These are phyloP conservation scores for Diaporthe ilicicola DNA, from an alignment of 2,329 filamentous ascomycete genomes.

Conservation along the genomic window DNA sequence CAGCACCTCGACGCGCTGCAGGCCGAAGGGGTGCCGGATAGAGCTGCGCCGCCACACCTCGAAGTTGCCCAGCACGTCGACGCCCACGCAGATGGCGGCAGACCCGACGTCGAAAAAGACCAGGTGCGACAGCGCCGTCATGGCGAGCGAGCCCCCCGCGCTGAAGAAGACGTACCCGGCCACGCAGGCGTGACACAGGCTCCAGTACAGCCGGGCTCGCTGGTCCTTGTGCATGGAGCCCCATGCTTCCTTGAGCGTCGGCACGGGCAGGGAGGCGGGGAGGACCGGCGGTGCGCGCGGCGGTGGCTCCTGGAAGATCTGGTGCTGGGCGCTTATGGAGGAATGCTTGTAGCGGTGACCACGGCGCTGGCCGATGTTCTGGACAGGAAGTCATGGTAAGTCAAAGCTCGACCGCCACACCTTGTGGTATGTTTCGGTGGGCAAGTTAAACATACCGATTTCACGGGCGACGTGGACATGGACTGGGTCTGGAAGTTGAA, in stretches of 20 bases:
- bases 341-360: constrained; percentile 99
- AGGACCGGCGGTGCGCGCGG: constrained; percentile 86
- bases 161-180: constrained; percentile 87
- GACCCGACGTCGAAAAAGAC: constrained; percentile 96
- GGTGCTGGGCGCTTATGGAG: constrained; percentile 86
- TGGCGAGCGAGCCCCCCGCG: constrained; percentile 84
- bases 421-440: not conserved
- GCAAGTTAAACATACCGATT: constrained; percentile 67
- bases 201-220: constrained; percentile 85
- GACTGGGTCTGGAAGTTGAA: constrained; percentile 95
- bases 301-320: constrained; percentile 94
- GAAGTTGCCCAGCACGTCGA: constrained; percentile 95
- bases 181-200: constrained; percentile 84
- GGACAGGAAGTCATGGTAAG: constrained; percentile 33
- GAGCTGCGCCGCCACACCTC: constrained; percentile 96
- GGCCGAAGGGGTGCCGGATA: constrained; percentile 90
- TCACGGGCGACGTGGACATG: constrained; percentile 78
- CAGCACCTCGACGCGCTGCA: constrained; percentile 92
- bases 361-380: constrained; percentile 90
- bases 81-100: constrained; percentile 87
- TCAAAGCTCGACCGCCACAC: not conserved
- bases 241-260: constrained; percentile 87
- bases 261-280: constrained; percentile 90
- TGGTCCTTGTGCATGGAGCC: constrained; percentile 91
- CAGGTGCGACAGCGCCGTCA: constrained; percentile 91